These are phyloP conservation scores for Limnanthes douglasii DNA, from an alignment of 345 rosid species.

Conservation along the genomic window DNA sequence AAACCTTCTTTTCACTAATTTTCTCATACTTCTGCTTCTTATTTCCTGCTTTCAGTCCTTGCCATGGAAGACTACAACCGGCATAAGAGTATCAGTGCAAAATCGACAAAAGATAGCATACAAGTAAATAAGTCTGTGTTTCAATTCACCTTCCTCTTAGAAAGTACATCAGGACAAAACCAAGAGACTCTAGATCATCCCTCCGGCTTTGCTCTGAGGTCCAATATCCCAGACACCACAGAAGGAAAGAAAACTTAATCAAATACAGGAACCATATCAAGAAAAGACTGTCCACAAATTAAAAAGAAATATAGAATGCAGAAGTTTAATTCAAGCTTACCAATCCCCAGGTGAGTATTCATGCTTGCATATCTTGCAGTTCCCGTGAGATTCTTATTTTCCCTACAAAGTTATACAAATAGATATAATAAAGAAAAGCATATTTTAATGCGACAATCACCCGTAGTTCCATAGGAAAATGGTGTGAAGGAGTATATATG, in stretches of 20 bases:
- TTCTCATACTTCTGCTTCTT: slow-evolving; percentile 97
- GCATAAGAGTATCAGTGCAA: slow-evolving; percentile 5
- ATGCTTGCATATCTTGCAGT: slow-evolving; percentile 99
- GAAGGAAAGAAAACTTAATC: slow-evolving; percentile 1
- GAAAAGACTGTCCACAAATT: neutral
- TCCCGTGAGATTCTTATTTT: slow-evolving; percentile 87
- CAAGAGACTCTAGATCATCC: slow-evolving; percentile 98
- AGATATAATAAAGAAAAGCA: neutral
- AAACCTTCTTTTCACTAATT: slow-evolving; percentile 94
- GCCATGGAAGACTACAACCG: slow-evolving; percentile 88
- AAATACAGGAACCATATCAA: neutral
- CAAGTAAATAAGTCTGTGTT: neutral
- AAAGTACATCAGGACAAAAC: slow-evolving; percentile 90
- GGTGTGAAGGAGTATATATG: too few relatives aligned
- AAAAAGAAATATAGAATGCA: neutral
- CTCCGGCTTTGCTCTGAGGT: slow-evolving; percentile 91
- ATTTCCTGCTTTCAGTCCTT: slow-evolving; percentile 91
- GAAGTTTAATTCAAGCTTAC: slow-evolving; percentile 18
- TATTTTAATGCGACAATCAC: neutral
- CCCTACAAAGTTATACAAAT: slow-evolving; percentile 53
- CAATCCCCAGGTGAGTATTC: slow-evolving; percentile 98
- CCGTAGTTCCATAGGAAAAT: neutral
- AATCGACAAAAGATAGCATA: neutral
- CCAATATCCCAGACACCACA: neutral
- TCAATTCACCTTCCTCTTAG: slow-evolving; percentile 80